Evolutionary conservation across 164 flowering plant genomes (phyloP), one percentile per base, ranked within the genome.

Genomic region (Liriodendron chinense): DNA sequence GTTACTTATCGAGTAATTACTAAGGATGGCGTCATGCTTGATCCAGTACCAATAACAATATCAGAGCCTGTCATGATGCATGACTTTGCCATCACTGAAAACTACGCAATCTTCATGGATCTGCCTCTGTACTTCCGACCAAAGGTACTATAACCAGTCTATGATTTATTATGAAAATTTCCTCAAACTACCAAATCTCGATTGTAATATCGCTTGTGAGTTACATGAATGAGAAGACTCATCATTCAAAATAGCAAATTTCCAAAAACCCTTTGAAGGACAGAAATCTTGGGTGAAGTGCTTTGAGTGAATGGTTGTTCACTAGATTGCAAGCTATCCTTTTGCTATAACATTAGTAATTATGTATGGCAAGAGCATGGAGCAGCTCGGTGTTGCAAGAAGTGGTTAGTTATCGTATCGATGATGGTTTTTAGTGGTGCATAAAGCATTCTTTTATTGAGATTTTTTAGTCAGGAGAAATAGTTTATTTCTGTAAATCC

Each of bases 41-140:
- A 96, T 74, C 99, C 99, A 0, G 97, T 96, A 28, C 97, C 95
- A 68, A 96, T 96, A 81, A 94, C 99, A 65, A 75, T 94, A 79
- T 69, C 97, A 71, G 94, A 80, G 1, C 92, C 98, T 71, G 84
- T 94, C 80, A 89, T 96, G 98, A 96, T 96, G 99, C 99, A 96
- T 86, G 99, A 96, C 79, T 96, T 96, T 83, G 98, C 98, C 78
- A 94, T 96, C 81, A 92, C 98, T 26, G 97, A 94, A 78, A 96
- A 91, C 78, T 96, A 89, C 84, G 93, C 98, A 34, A 85, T 96
- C 77, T 87, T 96, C 85, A 89, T 96, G 99, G 99, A 96, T 85
- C 94, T 94, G 64, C 99, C 99, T 53, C 70, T 96, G 74, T 85
- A 85, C 81, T 94, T 96, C 81, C 86, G 82, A 71, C 97, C 98